phyloP scores from a whole-genome alignment of 352 stramenopile genomes.

The Elongisporangium senticosum region DNA sequence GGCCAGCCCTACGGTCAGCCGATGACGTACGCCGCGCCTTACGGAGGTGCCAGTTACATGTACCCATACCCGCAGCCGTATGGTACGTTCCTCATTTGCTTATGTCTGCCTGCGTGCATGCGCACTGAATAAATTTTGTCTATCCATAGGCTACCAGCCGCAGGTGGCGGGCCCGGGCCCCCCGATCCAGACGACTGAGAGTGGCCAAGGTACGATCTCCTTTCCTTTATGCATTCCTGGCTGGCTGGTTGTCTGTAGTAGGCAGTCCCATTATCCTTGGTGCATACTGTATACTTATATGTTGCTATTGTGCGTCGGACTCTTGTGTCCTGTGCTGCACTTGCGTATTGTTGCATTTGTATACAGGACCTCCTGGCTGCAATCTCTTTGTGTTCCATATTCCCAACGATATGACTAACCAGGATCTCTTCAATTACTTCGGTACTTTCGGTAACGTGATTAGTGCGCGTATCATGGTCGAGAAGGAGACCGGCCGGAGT shows the following conservation, averaged over 20 bases:
- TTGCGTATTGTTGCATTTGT: constrained; percentile 29
- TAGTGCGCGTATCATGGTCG: constrained; percentile 95
- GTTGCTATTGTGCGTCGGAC: constrained; percentile 15
- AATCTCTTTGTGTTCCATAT: constrained; percentile 99
- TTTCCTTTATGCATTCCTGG: constrained; percentile 11
- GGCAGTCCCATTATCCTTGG: constrained; percentile 10
- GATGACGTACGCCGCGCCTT: constrained; percentile 71
- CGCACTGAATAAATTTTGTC: background rate
- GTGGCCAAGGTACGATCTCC: constrained; percentile 64
- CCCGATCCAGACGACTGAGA: constrained; percentile 87
- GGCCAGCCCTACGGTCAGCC: constrained; percentile 72
- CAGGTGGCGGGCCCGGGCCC: constrained; percentile 79
- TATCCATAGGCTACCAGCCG: constrained; percentile 59
- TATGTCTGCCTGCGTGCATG: background rate
- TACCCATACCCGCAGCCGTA: constrained; percentile 83
- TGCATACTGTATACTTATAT: constrained; percentile 16
- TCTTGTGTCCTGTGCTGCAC: constrained; percentile 18
- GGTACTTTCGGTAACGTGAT: constrained; percentile 93
- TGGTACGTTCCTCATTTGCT: constrained; percentile 22
- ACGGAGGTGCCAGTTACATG: constrained; percentile 74
- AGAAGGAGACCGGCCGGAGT: constrained; percentile 94
- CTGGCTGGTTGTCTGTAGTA: constrained; percentile 13
- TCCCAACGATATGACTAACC: constrained; percentile 96
- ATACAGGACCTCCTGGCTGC: constrained; percentile 88
- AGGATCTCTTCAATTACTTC: constrained; percentile 97